Evolutionary conservation across 495 filamentous ascomycete genomes (phyloP).

Genomic region (Aspergillus hancockii): DNA sequence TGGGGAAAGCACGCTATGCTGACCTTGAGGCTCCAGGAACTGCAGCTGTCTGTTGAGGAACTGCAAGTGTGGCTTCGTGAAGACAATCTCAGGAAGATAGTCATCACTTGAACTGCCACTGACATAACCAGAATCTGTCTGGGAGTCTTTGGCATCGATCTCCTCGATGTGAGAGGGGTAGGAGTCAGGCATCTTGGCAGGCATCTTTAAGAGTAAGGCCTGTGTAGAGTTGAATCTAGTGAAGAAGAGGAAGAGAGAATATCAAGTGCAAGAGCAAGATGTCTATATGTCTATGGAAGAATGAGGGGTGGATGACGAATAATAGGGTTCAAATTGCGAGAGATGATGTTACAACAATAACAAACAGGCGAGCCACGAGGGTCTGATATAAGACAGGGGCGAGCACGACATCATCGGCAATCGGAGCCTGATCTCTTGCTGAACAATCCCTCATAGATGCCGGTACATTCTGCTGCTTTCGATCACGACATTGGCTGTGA

Average conservation of each 20-base stretch:
- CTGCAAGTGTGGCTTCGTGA: constrained; percentile 85
- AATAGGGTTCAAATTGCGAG: constrained; percentile 13
- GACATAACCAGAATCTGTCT: constrained; percentile 85
- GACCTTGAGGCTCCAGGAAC: constrained; percentile 74
- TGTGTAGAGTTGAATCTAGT: constrained; percentile 9
- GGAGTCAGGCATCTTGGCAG: constrained; percentile 38
- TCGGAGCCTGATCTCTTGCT: constrained; percentile 25
- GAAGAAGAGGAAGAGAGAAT: constrained; percentile 6
- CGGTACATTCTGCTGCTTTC: constrained; percentile 34
- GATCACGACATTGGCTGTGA: constrained; percentile 38
- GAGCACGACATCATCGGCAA: constrained; percentile 41
- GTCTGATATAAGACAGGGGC: constrained; percentile 33
- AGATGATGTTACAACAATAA: constrained; percentile 16
- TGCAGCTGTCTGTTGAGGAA: constrained; percentile 88
- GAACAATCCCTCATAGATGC: constrained; percentile 27
- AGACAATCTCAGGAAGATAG: constrained; percentile 72
- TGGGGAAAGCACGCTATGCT: constrained; percentile 16
- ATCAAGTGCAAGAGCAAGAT: constrained; percentile 9
- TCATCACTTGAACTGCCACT: constrained; percentile 68
- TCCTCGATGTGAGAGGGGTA: constrained; percentile 44
- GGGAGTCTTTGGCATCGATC: constrained; percentile 35
- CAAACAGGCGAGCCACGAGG: constrained; percentile 26
- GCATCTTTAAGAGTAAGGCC: constrained; percentile 34
- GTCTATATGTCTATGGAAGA: constrained; percentile 10
- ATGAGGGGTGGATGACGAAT: constrained; percentile 7